Evolutionary conservation across 306 rosid species (phyloP).

Genomic region (Trichosanthes cucumerina): DNA sequence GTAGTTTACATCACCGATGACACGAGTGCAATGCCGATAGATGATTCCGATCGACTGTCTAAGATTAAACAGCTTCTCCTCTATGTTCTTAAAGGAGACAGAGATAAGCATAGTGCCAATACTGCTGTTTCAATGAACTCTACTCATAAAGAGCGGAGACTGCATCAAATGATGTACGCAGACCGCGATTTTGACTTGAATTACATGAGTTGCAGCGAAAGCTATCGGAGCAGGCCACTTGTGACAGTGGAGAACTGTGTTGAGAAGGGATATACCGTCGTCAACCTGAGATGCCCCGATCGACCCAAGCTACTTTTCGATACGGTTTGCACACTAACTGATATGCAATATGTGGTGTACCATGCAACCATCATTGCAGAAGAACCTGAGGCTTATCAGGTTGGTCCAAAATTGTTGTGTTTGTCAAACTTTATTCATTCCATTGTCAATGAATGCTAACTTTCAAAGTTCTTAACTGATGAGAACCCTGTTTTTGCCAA

Average conservation of each 20-base stretch:
- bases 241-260: constrained; percentile 57
- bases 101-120: constrained; percentile 53
- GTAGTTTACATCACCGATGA: constrained; percentile 80
- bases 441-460: not conserved
- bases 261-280: constrained; percentile 71
- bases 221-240: constrained; percentile 32
- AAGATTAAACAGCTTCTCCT: constrained; percentile 64
- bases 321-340: constrained; percentile 84
- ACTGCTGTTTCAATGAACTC: constrained; percentile 58
- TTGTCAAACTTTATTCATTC: not conserved
- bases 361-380: constrained; percentile 72
- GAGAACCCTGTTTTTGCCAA: not conserved
- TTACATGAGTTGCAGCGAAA: constrained; percentile 31
- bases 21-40: constrained; percentile 47
- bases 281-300: constrained; percentile 73
- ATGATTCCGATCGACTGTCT: constrained; percentile 48
- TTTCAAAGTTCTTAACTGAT: not conserved
- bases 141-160: constrained; percentile 67
- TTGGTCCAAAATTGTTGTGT: constrained; percentile 11
- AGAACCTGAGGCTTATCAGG: constrained; percentile 71
- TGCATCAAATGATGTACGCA: constrained; percentile 95
- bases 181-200: constrained; percentile 79
- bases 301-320: constrained; percentile 78
- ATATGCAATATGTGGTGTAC: constrained; percentile 87
- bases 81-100: constrained; percentile 57